Evolutionary conservation across 352 stramenopile genomes (phyloP).

Genomic region (Peronospora belbahrii): DNA sequence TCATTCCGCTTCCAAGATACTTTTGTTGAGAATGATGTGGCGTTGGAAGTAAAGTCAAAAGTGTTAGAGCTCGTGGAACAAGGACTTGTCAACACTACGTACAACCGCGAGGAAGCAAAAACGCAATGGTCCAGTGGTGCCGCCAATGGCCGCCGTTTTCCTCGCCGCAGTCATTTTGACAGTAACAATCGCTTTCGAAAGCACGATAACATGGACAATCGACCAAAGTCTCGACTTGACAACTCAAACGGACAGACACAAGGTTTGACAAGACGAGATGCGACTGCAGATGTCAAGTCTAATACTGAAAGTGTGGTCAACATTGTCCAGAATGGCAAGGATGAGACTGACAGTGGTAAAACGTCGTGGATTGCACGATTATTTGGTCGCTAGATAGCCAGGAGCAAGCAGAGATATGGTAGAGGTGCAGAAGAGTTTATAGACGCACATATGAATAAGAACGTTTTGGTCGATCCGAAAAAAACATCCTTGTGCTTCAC

Average conservation of each 20-base stretch:
- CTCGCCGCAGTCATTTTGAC: constrained; percentile 1
- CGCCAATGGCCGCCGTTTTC: constrained; percentile 9
- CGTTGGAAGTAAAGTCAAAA: constrained; percentile 50
- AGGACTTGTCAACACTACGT: constrained; percentile 70
- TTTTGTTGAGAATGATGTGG: constrained; percentile 67
- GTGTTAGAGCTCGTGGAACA: constrained; percentile 67
- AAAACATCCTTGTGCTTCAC: too few relatives aligned
- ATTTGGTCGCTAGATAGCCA: constrained; percentile 5
- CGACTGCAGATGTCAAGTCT: neutral
- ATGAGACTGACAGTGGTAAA: neutral
- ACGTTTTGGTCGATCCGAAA: too few relatives aligned
- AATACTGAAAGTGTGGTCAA: neutral
- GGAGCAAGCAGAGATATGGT: neutral
- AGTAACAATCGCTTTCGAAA: constrained; percentile 9
- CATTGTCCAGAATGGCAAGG: neutral
- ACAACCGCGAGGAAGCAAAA: constrained; percentile 48
- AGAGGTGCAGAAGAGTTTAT: too few relatives aligned
- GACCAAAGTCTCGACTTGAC: neutral
- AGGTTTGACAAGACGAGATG: neutral
- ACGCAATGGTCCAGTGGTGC: constrained; percentile 25
- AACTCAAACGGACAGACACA: neutral
- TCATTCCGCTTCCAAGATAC: constrained; percentile 85
- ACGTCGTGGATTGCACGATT: constrained; percentile 9
- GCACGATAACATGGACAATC: neutral
- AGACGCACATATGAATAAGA: too few relatives aligned